phyloP scores from a whole-genome alignment of 169 alveolate genomes.

The Pseudocohnilembus persalinus region DNA sequence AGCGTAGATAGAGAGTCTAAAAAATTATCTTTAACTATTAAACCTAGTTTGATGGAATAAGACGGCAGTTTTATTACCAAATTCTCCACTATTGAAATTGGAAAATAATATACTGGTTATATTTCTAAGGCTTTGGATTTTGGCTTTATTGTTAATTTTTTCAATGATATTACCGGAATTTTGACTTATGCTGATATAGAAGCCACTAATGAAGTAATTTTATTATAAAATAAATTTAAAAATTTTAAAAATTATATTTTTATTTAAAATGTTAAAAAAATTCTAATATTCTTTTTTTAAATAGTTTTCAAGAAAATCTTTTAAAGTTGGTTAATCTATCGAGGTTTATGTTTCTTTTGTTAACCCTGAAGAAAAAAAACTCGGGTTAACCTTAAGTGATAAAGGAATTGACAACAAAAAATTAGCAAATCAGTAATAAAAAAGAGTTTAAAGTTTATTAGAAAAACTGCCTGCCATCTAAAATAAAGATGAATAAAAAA shows the following conservation, averaged over 20 bases:
- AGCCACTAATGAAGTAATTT: slow-evolving; percentile 4
- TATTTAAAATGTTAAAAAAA: too few relatives aligned
- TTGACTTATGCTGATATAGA: slow-evolving; percentile 43
- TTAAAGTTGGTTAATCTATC: slow-evolving; percentile 31
- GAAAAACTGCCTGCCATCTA: background rate
- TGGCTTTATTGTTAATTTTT: slow-evolving; percentile 50
- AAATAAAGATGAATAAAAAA: too few relatives aligned
- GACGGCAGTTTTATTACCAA: slow-evolving; percentile 48
- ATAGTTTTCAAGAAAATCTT: slow-evolving; percentile 1
- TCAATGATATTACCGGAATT: slow-evolving; percentile 44
- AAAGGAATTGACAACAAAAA: background rate
- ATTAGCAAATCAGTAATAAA: background rate
- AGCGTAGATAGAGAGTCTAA: slow-evolving; percentile 47
- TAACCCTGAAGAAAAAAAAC: slow-evolving; percentile 14
- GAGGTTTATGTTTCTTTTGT: slow-evolving; percentile 46
- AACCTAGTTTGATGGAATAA: slow-evolving; percentile 58
- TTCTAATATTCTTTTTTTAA: background rate
- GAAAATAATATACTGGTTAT: slow-evolving; percentile 39
- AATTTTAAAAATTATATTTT: too few relatives aligned
- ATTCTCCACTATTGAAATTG: slow-evolving; percentile 17
- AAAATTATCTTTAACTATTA: slow-evolving; percentile 63
- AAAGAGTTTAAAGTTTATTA: background rate
- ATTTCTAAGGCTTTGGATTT: slow-evolving; percentile 42
- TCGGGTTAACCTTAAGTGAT: slow-evolving; percentile 7
- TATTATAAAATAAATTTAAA: too few relatives aligned